phyloP scores from a whole-genome alignment of 2,329 filamentous ascomycete genomes.

The Calonectria multiphialidica region DNA sequence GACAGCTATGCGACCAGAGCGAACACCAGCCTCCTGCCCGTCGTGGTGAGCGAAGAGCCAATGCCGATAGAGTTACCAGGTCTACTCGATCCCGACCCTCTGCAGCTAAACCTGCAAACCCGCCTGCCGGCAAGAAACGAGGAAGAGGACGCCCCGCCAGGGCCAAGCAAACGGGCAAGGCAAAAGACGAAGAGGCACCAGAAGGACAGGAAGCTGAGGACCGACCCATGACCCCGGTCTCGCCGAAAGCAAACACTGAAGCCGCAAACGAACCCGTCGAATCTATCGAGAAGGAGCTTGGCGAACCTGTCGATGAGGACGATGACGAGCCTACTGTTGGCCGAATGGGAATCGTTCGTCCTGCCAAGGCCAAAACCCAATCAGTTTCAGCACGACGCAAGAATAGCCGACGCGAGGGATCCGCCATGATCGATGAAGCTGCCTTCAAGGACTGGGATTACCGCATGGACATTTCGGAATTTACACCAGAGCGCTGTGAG shows the following conservation, averaged over 20 bases:
- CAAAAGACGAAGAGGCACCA: constrained; percentile 51
- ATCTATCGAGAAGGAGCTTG: constrained; percentile 64
- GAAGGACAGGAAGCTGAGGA: constrained; percentile 60
- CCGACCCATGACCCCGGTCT: constrained; percentile 70
- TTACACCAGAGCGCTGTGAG: constrained; percentile 90
- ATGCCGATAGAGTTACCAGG: constrained; percentile 65
- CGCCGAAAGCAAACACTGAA: constrained; percentile 58
- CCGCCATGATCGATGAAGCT: constrained; percentile 86
- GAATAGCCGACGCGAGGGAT: constrained; percentile 83
- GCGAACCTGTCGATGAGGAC: constrained; percentile 60
- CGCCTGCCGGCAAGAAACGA: constrained; percentile 53
- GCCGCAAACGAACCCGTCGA: constrained; percentile 53
- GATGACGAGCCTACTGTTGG: constrained; percentile 51
- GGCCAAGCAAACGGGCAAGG: constrained; percentile 49
- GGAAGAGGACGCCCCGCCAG: constrained; percentile 55
- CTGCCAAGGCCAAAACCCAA: constrained; percentile 71
- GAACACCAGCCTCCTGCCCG: constrained; percentile 95
- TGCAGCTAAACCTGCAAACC: constrained; percentile 46
- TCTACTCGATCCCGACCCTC: constrained; percentile 55
- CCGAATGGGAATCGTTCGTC: constrained; percentile 63
- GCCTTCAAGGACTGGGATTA: constrained; percentile 95
- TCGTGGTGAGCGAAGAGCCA: constrained; percentile 82
- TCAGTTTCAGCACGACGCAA: constrained; percentile 90
- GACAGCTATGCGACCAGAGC: constrained; percentile 90
- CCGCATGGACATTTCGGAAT: constrained; percentile 87